These are phyloP conservation scores for Tranzscheliella williamsii DNA, from an alignment of 1,284 basidiomycete species.

Conservation along the genomic window DNA sequence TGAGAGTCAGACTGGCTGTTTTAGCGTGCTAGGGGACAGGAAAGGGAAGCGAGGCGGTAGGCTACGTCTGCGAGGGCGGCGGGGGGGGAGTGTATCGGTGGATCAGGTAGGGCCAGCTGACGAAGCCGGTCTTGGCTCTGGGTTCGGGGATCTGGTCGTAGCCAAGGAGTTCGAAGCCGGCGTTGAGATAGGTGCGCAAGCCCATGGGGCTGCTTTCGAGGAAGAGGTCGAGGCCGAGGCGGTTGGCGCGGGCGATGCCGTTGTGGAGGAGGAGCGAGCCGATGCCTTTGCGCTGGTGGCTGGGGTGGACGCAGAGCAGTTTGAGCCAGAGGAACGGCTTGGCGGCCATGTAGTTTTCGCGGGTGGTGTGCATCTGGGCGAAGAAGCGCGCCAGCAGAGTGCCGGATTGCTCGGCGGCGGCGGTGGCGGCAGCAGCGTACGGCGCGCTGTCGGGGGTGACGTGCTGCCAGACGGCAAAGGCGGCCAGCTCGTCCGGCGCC, in stretches of 20 bases:
- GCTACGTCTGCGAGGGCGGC: no score
- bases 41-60: no score
- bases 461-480: not conserved
- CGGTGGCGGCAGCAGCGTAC: no score
- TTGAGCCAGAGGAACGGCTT: conserved; percentile 16
- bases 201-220: conserved; percentile 26
- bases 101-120: conserved; percentile 28
- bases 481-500: not conserved
- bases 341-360: conserved; percentile 5
- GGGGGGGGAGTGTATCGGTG: not conserved
- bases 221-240: conserved; percentile 2
- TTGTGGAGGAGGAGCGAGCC: conserved; percentile 5
- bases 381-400: conserved; percentile 9
- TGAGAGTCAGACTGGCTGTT: no score
- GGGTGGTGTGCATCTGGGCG: conserved; percentile 5
- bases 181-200: conserved; percentile 8
- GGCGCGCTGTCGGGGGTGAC: not conserved
- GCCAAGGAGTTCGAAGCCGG: conserved; percentile 11
- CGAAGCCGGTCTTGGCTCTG: conserved; percentile 2
- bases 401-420: not conserved
- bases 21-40: no score
- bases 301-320: conserved; percentile 10
- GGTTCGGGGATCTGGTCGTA: conserved; percentile 5
- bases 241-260: conserved; percentile 3
- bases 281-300: conserved; percentile 7